These are phyloP conservation scores for Leccinum uliginosum DNA, from an alignment of 768 basidiomycete genomes.

Conservation along the genomic window DNA sequence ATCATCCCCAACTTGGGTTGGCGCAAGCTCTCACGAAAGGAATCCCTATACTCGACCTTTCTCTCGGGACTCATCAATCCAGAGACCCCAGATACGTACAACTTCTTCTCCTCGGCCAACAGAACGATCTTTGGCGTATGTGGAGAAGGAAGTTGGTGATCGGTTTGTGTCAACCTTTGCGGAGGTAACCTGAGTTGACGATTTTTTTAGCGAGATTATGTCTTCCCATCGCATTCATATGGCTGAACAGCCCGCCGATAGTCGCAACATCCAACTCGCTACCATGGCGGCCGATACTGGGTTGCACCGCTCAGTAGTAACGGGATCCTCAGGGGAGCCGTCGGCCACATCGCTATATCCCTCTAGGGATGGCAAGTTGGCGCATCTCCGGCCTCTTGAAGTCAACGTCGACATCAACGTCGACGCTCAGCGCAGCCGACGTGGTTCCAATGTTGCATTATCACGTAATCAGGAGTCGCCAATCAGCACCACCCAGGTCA, in stretches of 20 bases:
- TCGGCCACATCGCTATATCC: not conserved
- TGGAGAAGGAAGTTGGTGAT: not conserved
- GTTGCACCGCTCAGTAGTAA: not conserved
- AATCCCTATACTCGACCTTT: slow-evolving; percentile 7
- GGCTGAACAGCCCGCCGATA: not conserved
- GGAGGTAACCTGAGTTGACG: not conserved
- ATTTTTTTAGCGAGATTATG: slow-evolving; percentile 2
- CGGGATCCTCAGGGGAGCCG: not conserved
- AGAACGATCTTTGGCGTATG: not conserved
- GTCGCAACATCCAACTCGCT: not conserved
- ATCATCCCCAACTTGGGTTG: not conserved
- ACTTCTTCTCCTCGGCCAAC: not conserved
- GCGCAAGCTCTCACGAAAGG: slow-evolving; percentile 8
- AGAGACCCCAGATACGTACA: not conserved
- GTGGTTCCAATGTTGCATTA: not conserved
- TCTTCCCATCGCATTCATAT: not conserved
- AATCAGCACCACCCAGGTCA: not conserved
- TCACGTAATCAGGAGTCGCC: not conserved
- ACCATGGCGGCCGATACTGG: not conserved
- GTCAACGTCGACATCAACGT: not conserved
- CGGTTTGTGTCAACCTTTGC: slow-evolving; percentile 8
- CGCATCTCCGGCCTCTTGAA: not conserved
- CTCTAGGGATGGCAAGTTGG: not conserved
- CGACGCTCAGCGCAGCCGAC: not conserved
- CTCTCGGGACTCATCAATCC: not conserved